Conservation (phyloP, 495 filamentous ascomycete species). For the Neurospora cerealis region DNA sequence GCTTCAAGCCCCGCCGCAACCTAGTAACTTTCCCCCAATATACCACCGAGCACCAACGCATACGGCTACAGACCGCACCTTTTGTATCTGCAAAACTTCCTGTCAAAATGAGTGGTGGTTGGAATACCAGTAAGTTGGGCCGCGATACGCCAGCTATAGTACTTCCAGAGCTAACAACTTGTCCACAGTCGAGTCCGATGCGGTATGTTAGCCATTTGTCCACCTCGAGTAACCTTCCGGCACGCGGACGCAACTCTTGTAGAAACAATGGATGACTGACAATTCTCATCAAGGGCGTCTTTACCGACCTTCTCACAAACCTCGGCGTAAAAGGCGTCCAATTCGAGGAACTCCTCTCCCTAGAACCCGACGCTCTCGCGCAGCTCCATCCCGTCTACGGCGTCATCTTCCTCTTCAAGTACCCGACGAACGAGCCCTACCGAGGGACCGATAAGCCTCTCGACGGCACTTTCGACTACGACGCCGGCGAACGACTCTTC, state of each 20-base stretch:
- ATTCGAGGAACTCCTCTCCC: constrained; percentile 89
- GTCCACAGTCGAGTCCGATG: constrained; percentile 80
- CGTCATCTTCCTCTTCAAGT: constrained; percentile 99
- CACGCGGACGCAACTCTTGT: background rate
- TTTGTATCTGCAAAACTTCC: background rate
- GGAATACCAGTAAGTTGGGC: constrained; percentile 43
- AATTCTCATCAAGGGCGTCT: constrained; percentile 63
- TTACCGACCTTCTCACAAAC: constrained; percentile 89
- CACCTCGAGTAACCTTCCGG: background rate
- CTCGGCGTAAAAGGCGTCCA: constrained; percentile 89
- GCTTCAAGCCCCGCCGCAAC: background rate
- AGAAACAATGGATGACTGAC: background rate
- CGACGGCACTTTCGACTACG: constrained; percentile 71
- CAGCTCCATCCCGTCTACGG: constrained; percentile 82
- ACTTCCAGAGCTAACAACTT: constrained; percentile 25
- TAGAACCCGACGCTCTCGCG: constrained; percentile 73
- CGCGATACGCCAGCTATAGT: background rate
- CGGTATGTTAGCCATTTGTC: constrained; percentile 44
- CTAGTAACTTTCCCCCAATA: background rate
- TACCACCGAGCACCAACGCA: background rate
- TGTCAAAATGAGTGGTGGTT: constrained; percentile 45
- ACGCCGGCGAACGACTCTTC: constrained; percentile 67
- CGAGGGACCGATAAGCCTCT: constrained; percentile 49
- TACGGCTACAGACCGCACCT: background rate
- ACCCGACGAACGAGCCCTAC: constrained; percentile 63